A percentile compares a stretch with the other conserved stretches of the same genome.
Evolutionary conservation across 768 basidiomycete genomes (phyloP).

Genomic region (Boletus tomentosulus): DNA sequence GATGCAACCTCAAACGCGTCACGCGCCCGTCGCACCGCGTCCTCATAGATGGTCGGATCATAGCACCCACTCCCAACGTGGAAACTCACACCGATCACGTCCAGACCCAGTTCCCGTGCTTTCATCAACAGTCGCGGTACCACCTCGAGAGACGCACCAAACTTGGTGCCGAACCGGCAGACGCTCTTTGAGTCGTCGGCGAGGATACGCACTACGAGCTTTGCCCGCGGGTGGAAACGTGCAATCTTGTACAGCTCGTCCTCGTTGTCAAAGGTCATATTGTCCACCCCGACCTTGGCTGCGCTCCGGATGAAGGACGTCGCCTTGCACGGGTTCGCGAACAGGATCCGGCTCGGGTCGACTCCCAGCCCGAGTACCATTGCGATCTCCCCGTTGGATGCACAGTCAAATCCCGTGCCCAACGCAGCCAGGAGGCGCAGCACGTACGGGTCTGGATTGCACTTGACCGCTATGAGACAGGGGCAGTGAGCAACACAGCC

Average conservation of each 20-base stretch:
- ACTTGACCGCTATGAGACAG: slow-evolving; percentile 75
- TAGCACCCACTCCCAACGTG: slow-evolving; percentile 98
- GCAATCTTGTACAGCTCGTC: slow-evolving; percentile 95
- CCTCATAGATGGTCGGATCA: slow-evolving; percentile 84
- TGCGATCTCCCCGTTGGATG: slow-evolving; percentile 89
- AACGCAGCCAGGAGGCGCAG: slow-evolving; percentile 85
- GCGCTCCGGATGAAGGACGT: slow-evolving; percentile 88
- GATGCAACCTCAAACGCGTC: slow-evolving; percentile 84
- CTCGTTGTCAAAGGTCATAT: slow-evolving; percentile 98
- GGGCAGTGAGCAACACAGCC: slow-evolving; percentile 25
- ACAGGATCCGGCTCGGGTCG: slow-evolving; percentile 81
- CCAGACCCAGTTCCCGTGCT: slow-evolving; percentile 72
- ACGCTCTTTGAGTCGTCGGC: slow-evolving; percentile 97
- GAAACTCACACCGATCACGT: slow-evolving; percentile 95
- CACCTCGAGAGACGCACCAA: slow-evolving; percentile 81
- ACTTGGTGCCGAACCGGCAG: slow-evolving; percentile 92
- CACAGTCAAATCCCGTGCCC: slow-evolving; percentile 95
- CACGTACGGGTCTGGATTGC: slow-evolving; percentile 96
- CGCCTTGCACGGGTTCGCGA: slow-evolving; percentile 99
- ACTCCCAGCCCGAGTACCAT: slow-evolving; percentile 73
- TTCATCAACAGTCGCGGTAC: slow-evolving; percentile 78
- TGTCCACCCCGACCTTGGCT: slow-evolving; percentile 71
- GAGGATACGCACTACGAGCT: slow-evolving; percentile 89
- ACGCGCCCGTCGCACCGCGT: slow-evolving; percentile 82
- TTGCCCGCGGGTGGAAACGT: slow-evolving; percentile 72